phyloP scores from a whole-genome alignment of 306 rosid genomes.

The Mucuna pruriens region DNA sequence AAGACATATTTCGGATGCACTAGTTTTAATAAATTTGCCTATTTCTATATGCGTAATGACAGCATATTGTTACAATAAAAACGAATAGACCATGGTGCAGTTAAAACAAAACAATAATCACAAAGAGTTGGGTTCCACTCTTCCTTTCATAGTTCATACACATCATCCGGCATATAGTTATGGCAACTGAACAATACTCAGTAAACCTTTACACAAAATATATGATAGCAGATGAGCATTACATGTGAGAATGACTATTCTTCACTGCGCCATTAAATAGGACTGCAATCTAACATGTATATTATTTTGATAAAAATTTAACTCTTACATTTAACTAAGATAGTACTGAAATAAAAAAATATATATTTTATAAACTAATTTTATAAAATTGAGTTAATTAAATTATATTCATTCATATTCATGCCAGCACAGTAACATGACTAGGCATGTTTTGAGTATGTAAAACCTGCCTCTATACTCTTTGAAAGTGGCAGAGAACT shows the following conservation, averaged over 20 bases:
- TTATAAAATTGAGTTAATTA: no score
- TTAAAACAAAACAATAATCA: background rate
- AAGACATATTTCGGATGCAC: no score
- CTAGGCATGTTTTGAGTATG: conserved; percentile 43
- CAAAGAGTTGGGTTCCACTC: background rate
- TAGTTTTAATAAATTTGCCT: no score
- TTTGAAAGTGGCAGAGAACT: background rate
- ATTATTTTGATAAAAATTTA: no score
- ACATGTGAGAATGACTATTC: conserved; percentile 26
- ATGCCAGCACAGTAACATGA: conserved; percentile 49
- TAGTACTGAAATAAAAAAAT: no score
- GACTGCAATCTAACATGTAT: conserved; percentile 5
- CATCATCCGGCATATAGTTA: conserved; percentile 1
- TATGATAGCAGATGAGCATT: background rate
- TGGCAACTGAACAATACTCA: conserved; percentile 18
- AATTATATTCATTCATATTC: conserved; percentile 43
- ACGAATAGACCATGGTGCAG: background rate
- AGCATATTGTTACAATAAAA: background rate
- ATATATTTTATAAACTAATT: no score
- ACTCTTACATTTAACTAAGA: no score
- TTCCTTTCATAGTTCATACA: background rate
- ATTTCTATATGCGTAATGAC: background rate
- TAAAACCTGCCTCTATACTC: conserved; percentile 53
- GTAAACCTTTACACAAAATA: background rate
- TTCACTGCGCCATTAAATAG: background rate